phyloP scores from a whole-genome alignment of 2,329 filamentous ascomycete species.

The Hypoxylon sp. region DNA sequence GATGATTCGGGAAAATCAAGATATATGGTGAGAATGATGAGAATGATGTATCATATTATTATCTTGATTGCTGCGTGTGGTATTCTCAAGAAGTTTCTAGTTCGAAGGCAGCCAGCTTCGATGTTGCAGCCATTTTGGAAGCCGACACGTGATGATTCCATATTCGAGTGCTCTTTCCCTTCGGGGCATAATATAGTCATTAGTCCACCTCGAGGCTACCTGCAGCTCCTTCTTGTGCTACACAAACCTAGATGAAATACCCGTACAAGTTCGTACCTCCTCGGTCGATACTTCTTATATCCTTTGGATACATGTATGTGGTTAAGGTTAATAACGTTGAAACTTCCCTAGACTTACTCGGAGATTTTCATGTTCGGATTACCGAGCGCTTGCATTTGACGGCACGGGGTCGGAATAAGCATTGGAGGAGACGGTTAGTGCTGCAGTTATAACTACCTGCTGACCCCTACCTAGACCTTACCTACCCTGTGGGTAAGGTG shows the following conservation, averaged over 20 bases:
- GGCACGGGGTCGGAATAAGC: constrained; percentile 5
- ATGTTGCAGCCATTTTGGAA: not conserved
- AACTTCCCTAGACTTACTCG: constrained; percentile 20
- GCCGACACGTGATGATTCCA: constrained; percentile 8
- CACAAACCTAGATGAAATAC: constrained; percentile 9
- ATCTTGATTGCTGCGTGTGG: constrained; percentile 8
- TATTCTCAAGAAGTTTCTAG: constrained; percentile 8
- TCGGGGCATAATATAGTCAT: constrained; percentile 7
- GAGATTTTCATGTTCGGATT: constrained; percentile 10
- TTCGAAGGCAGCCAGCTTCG: not conserved
- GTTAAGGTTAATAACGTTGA: not conserved
- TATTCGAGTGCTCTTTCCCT: constrained; percentile 25
- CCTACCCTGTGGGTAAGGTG: constrained; percentile 35
- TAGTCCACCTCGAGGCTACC: constrained; percentile 15
- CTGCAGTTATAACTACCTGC: constrained; percentile 13
- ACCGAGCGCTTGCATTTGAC: constrained; percentile 3
- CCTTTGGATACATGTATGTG: not conserved
- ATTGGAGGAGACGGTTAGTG: not conserved
- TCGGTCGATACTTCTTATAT: not conserved
- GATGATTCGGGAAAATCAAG: constrained; percentile 4
- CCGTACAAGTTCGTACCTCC: not conserved
- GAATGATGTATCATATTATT: constrained; percentile 27
- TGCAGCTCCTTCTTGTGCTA: constrained; percentile 21
- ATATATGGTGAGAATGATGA: constrained; percentile 15
- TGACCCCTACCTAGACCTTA: no score